Percentiles rank a stretch among this genome's conserved stretches.
phyloP scores from a whole-genome alignment of 106 monocot genomes.

The Dioscorea zingiberensis region DNA sequence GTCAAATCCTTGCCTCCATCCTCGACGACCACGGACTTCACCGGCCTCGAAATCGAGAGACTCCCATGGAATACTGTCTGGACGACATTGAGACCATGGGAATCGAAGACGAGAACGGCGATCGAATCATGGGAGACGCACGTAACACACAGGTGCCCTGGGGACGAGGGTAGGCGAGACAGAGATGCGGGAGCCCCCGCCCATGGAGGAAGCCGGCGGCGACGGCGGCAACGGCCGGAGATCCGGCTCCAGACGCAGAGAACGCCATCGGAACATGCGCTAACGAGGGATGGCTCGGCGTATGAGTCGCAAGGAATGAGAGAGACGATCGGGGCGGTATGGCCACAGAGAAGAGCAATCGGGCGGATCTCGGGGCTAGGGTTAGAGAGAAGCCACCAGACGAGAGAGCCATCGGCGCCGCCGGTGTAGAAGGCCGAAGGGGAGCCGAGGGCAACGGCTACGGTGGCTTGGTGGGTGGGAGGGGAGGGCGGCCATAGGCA shows the following conservation, averaged over 20 bases:
- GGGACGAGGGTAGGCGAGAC: slow-evolving; percentile 22
- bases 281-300: slow-evolving; percentile 26
- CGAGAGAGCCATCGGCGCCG: slow-evolving; percentile 3
- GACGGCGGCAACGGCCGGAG: slow-evolving; percentile 52
- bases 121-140: slow-evolving; percentile 30
- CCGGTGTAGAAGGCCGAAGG: background rate
- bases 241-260: slow-evolving; percentile 62
- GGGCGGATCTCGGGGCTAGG: slow-evolving; percentile 12
- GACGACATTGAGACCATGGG: slow-evolving; percentile 37
- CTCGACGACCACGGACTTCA: slow-evolving; percentile 32
- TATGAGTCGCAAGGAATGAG: slow-evolving; percentile 25
- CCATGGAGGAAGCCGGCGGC: slow-evolving; percentile 68
- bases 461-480: background rate
- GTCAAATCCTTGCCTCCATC: slow-evolving; percentile 7
- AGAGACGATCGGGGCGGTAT: slow-evolving; percentile 32
- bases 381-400: background rate
- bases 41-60: slow-evolving; percentile 24
- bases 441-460: background rate
- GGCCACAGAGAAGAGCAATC: slow-evolving; percentile 34
- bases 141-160: slow-evolving; percentile 37
- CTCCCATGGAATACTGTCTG: slow-evolving; percentile 43
- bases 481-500: slow-evolving; percentile 5
- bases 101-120: slow-evolving; percentile 61
- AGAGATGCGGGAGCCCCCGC: slow-evolving; percentile 36
- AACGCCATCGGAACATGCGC: slow-evolving; percentile 59